Percentiles rank a stretch among this genome's conserved stretches.
Evolutionary conservation across 1,284 basidiomycete species (phyloP).

Genomic region (Ceratobasidium sp.): DNA sequence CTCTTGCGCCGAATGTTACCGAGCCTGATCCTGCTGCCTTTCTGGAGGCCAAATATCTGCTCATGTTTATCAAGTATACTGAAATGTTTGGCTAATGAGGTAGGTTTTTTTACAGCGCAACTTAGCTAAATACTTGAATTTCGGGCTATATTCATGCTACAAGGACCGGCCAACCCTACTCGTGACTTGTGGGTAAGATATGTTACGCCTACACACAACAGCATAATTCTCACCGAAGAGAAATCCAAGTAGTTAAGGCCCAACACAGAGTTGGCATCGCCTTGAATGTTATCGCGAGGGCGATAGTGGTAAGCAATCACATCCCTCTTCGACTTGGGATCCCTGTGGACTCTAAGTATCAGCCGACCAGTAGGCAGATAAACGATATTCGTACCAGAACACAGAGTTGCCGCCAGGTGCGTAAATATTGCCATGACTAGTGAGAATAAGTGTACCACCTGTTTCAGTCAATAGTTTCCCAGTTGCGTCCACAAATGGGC

Average conservation of each 20-base stretch:
- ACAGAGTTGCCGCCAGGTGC: constrained; percentile 51
- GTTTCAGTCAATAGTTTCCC: constrained; percentile 49
- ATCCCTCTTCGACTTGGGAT: constrained; percentile 42
- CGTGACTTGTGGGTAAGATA: too few species aligned
- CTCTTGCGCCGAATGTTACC: too few species aligned
- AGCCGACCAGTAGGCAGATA: background rate
- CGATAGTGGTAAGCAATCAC: constrained; percentile 43
- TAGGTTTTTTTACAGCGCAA: too few species aligned
- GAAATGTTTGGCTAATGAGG: too few species aligned
- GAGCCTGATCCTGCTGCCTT: too few species aligned
- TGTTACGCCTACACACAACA: too few species aligned
- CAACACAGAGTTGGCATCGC: constrained; percentile 43
- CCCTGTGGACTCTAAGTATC: constrained; percentile 4
- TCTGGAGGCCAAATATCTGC: too few species aligned
- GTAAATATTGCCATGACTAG: constrained; percentile 54
- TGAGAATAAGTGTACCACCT: constrained; percentile 53
- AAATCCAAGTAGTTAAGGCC: constrained; percentile 43
- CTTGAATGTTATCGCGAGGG: constrained; percentile 41
- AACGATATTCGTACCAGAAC: constrained; percentile 19
- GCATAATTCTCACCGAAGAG: constrained; percentile 42
- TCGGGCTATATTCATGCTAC: constrained; percentile 7
- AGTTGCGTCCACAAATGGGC: constrained; percentile 51
- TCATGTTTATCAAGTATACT: too few species aligned
- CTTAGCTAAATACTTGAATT: too few species aligned
- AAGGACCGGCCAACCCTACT: constrained; percentile 41